A percentile compares a stretch with the other conserved stretches of the same genome.
Conservation (phyloP, 129 eudicot species). For the Helianthus tuberosus region DNA sequence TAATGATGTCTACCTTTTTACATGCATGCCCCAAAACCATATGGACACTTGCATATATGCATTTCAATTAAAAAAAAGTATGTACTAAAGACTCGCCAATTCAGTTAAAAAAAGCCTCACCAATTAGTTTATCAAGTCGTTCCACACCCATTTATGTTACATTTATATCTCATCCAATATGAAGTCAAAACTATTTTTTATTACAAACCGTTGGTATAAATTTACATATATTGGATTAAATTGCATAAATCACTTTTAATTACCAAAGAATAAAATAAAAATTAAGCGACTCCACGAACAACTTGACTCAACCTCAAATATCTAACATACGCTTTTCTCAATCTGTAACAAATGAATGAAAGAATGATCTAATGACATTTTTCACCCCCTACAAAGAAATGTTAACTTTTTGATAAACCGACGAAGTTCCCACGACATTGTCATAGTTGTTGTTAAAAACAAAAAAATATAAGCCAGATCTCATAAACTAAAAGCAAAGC, state of each 20-base stretch:
- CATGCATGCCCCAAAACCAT: too few relatives aligned
- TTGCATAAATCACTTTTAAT: background rate
- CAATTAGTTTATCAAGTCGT: too few relatives aligned
- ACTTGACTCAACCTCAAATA: slow-evolving; percentile 18
- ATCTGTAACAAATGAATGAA: slow-evolving; percentile 86
- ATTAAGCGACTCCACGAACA: slow-evolving; percentile 8
- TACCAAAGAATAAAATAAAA: slow-evolving; percentile 22
- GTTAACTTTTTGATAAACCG: slow-evolving; percentile 18
- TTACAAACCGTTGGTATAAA: background rate
- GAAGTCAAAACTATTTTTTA: background rate
- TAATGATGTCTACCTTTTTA: too few relatives aligned
- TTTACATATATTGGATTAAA: background rate
- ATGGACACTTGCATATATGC: too few relatives aligned
- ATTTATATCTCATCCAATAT: background rate
- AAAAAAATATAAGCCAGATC: too few relatives aligned
- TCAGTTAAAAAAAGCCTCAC: too few relatives aligned
- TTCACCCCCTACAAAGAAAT: slow-evolving; percentile 72
- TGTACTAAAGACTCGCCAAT: too few relatives aligned
- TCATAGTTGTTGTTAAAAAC: too few relatives aligned
- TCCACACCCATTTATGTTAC: too few relatives aligned
- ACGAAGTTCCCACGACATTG: too few relatives aligned
- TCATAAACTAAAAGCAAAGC: too few relatives aligned
- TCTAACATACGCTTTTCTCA: slow-evolving; percentile 32
- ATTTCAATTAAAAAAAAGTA: too few relatives aligned
- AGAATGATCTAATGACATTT: slow-evolving; percentile 57